Evolutionary conservation across 148 eudicot genomes (phyloP), one percentile per base, ranked within the genome.

Genomic region (Camellia japonica): DNA sequence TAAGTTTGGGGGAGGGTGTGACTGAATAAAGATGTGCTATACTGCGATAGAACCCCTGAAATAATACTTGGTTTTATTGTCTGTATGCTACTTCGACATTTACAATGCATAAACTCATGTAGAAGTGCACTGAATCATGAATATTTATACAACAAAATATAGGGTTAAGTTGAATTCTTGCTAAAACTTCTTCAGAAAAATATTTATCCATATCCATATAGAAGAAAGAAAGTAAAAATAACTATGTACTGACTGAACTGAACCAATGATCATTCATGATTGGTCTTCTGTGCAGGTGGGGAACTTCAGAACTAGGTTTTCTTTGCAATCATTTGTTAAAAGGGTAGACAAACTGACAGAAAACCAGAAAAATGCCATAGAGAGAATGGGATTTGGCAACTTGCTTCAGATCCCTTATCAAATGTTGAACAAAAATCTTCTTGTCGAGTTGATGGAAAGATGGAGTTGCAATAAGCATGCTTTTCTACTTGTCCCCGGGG

Each of bases 381-480:
- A 78, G 67, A 87, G 67, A 49, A 76, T 83, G 18, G 97, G 94
- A 62, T 92, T 92, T 79, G 97, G 93, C 10, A 84, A 83, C 47
- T 71, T 92, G 70, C 86, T 92, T 1, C 75, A 15, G 0, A 78
- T 92, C 19, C 91, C 76, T 6, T 81, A 85, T 54, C 92, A 88
- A 49, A 82, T 84, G 20, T 74, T 89, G 7, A 72, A 87, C 7
- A 90, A 87, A 65, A 87, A 82, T 61, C 93, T 90, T 0, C 78
- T 92, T 66, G 86, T 79, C 1, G 92, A 89, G 62, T 68, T 90
- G 80, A 92, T 90, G 88, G 93, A 90, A 43, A 86, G 88, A 18
- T 92, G 97, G 97, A 82, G 83, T 69, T 30, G 80, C 59, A 81
- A 86, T 3, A 91, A 87, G 71, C 82, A 55, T 58, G 85, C 90